These are phyloP conservation scores for Solanum bulbocastanum DNA, from an alignment of 257 asterid species.

Conservation along the genomic window DNA sequence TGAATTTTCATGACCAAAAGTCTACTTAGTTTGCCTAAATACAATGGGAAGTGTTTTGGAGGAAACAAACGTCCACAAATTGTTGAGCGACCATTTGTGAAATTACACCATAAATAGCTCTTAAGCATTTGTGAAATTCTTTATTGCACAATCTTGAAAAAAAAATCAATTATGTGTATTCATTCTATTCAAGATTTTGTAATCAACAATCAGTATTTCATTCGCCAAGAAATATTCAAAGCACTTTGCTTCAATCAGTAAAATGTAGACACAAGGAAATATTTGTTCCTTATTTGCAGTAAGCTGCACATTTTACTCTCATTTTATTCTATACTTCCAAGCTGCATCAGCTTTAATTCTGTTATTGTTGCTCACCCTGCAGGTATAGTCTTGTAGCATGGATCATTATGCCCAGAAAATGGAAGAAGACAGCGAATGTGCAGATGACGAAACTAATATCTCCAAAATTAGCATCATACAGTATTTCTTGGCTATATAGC, in stretches of 20 bases:
- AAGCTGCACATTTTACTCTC: not conserved
- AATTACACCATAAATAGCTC: not conserved
- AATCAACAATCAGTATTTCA: not conserved
- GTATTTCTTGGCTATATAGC: not conserved
- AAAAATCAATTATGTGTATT: not conserved
- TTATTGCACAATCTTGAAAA: not conserved
- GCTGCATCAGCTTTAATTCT: not conserved
- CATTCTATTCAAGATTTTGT: not conserved
- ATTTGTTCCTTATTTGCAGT: not conserved
- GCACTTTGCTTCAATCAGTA: not conserved
- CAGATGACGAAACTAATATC: not conserved
- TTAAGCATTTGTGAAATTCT: not conserved
- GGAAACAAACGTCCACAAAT: too few species aligned
- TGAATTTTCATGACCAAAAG: too few species aligned
- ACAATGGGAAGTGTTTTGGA: too few species aligned
- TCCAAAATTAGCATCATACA: not conserved
- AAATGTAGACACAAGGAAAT: not conserved
- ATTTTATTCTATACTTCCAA: not conserved
- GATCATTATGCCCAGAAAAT: not conserved
- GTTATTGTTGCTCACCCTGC: not conserved
- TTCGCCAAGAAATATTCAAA: not conserved
- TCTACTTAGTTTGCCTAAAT: too few species aligned
- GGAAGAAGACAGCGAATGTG: not conserved
- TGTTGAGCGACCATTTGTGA: not conserved
- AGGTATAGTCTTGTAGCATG: not conserved